A percentile compares a stretch with the other conserved stretches of the same genome.
Evolutionary conservation across 352 stramenopile genomes (phyloP).

Genomic region (Achlya hypogyna): DNA sequence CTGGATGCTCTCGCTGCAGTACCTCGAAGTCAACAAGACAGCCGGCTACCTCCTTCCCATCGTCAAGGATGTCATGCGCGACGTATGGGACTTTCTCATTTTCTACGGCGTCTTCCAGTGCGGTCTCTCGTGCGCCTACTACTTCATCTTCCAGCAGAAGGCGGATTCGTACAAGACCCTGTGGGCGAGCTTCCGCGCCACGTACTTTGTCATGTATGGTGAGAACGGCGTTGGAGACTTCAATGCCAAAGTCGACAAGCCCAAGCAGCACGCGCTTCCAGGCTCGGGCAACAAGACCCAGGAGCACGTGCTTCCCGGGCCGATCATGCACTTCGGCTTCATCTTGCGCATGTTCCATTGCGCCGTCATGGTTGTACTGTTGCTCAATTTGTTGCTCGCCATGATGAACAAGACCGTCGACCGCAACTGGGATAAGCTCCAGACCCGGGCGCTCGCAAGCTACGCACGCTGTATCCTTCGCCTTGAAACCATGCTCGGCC

Average conservation of each 20-base stretch:
- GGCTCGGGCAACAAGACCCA: neutral
- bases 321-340: neutral
- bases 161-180: neutral
- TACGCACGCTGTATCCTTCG: neutral
- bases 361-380: neutral
- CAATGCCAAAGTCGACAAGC: neutral
- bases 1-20: constrained; percentile 16
- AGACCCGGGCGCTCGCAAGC: neutral
- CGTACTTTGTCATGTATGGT: constrained; percentile 12
- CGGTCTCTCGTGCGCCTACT: neutral
- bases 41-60: constrained; percentile 1
- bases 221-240: neutral
- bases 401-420: constrained; percentile 18
- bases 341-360: constrained; percentile 10
- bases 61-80: neutral
- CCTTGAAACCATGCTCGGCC: neutral
- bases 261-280: neutral
- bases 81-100: constrained; percentile 10
- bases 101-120: constrained; percentile 14
- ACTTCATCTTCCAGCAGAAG: neutral
- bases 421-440: neutral
- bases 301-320: neutral
- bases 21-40: neutral
- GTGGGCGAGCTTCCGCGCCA: neutral
- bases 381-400: constrained; percentile 7